phyloP scores from a whole-genome alignment of 2,329 filamentous ascomycete genomes.

The Monilinia aucupariae region DNA sequence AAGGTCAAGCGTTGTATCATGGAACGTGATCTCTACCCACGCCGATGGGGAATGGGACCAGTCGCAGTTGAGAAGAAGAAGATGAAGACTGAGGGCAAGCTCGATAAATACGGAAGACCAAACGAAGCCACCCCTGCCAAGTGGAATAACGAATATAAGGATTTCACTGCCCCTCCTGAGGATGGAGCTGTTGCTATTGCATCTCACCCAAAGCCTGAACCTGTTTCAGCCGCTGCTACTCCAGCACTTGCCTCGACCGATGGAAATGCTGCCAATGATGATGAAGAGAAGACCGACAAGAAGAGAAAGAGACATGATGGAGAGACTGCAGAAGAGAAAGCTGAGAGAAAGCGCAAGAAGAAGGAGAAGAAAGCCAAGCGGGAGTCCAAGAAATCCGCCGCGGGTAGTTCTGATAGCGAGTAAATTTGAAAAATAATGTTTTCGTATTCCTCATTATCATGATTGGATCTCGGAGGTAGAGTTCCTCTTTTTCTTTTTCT shows the following conservation, averaged over 20 bases:
- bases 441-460: background rate
- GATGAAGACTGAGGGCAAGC: conserved; percentile 95
- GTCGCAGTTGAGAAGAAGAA: conserved; percentile 98
- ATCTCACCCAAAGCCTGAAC: conserved; percentile 38
- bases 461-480: background rate
- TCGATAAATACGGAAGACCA: conserved; percentile 91
- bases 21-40: conserved; percentile 96
- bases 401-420: conserved; percentile 43
- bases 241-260: conserved; percentile 37
- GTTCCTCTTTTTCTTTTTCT: conserved; percentile 2
- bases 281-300: conserved; percentile 57
- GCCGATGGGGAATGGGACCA: conserved; percentile 92
- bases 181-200: conserved; percentile 35
- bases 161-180: conserved; percentile 61
- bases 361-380: conserved; percentile 50
- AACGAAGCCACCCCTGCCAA: conserved; percentile 92
- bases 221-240: conserved; percentile 37
- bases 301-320: conserved; percentile 79
- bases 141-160: conserved; percentile 90
- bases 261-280: conserved; percentile 44
- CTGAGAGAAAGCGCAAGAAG: conserved; percentile 45
- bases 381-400: conserved; percentile 43
- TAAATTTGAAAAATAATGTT: conserved; percentile 29
- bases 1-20: conserved; percentile 99
- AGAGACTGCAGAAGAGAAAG: conserved; percentile 63